Percentiles rank a stretch among this genome's conserved stretches.
Conservation (phyloP, 2,329 filamentous ascomycete genomes). For the Pseudogymnoascus sp. region DNA sequence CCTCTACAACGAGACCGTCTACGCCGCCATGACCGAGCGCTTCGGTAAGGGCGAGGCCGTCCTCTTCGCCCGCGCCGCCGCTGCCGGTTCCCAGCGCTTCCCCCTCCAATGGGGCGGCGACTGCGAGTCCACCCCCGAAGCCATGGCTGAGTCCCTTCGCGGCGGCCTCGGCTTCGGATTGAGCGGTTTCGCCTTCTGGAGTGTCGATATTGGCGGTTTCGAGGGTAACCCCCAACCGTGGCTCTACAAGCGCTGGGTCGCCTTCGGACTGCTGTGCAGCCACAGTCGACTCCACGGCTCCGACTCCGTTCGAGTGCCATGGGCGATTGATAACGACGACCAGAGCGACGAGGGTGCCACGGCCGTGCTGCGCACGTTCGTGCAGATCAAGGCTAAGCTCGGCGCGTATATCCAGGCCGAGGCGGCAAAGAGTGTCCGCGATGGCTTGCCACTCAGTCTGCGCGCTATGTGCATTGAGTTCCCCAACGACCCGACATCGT, state of each 20-base stretch:
- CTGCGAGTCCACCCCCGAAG: conserved; percentile 55
- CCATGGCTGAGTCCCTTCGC: conserved; percentile 54
- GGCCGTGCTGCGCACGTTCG: conserved; percentile 40
- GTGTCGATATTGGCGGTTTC: conserved; percentile 56
- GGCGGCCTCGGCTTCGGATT: conserved; percentile 51
- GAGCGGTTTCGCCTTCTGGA: conserved; percentile 54
- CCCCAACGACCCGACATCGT: conserved; percentile 50
- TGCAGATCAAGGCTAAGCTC: conserved; percentile 43
- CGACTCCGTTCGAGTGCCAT: conserved; percentile 55
- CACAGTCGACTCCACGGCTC: conserved; percentile 54
- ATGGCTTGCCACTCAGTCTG: conserved; percentile 47
- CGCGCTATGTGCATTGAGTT: conserved; percentile 55
- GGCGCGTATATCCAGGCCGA: conserved; percentile 52
- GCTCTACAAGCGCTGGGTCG: conserved; percentile 59
- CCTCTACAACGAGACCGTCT: conserved; percentile 54
- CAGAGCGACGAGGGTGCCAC: conserved; percentile 40
- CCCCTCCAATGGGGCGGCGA: conserved; percentile 57
- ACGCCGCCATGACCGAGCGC: conserved; percentile 42
- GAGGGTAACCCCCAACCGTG: conserved; percentile 50
- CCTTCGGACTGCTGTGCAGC: conserved; percentile 54
- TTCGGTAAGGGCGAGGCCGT: conserved; percentile 45
- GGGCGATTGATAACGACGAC: conserved; percentile 52
- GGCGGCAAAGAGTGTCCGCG: conserved; percentile 40
- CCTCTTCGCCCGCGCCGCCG: conserved; percentile 52
- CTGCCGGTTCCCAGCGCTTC: conserved; percentile 52